phyloP scores from a whole-genome alignment of 257 asterid genomes.

The Orobanche coerulescens region DNA sequence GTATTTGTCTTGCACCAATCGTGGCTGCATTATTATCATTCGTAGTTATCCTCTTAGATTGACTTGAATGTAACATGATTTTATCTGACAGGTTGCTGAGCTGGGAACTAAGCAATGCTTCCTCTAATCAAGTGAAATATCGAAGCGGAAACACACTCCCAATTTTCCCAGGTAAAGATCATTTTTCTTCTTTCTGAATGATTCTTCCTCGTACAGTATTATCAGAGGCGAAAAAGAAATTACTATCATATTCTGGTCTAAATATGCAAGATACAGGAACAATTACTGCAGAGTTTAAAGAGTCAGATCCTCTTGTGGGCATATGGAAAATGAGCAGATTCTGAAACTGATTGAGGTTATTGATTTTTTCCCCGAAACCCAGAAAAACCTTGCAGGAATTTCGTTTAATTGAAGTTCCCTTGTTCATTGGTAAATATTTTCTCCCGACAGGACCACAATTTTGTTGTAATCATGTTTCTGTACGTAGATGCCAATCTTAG shows the following conservation, averaged over 20 bases:
- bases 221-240: not conserved
- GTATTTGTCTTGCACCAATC: no score
- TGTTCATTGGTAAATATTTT: not conserved
- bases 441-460: not conserved
- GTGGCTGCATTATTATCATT: not conserved
- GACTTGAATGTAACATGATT: not conserved
- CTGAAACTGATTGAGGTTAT: not conserved
- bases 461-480: not conserved
- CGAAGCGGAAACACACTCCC: slow-evolving; percentile 16
- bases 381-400: not conserved
- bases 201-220: not conserved
- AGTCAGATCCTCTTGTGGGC: not conserved
- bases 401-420: not conserved
- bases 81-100: slow-evolving; percentile 23
- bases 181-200: not conserved
- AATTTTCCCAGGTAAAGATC: slow-evolving; percentile 19
- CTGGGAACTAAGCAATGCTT: slow-evolving; percentile 19
- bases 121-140: slow-evolving; percentile 18
- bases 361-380: not conserved
- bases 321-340: not conserved
- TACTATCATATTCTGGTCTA: not conserved
- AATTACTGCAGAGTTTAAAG: not conserved
- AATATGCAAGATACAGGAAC: not conserved
- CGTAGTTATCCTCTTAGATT: not conserved
- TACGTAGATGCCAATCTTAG: not conserved